A percentile compares a stretch with the other conserved stretches of the same genome.
Conservation (phyloP, 2,329 filamentous ascomycete species). For the Aspergillus fructus region DNA sequence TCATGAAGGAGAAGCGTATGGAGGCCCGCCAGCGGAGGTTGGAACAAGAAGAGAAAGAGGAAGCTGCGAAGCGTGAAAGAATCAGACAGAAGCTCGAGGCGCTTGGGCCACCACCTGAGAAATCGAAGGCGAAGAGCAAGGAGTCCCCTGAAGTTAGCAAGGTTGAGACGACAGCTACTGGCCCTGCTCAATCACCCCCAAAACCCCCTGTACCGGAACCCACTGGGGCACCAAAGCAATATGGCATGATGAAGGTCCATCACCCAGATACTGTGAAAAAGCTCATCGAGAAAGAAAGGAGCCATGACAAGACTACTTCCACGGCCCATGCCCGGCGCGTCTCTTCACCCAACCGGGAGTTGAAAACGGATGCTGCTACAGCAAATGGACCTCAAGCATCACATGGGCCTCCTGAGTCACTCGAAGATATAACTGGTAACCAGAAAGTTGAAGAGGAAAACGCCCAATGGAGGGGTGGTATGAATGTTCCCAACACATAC, state of each 20-base stretch:
- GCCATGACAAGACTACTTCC: conserved; percentile 31
- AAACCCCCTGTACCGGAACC: conserved; percentile 60
- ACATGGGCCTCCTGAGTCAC: conserved; percentile 22
- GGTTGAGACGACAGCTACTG: conserved; percentile 23
- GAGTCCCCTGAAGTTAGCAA: conserved; percentile 29
- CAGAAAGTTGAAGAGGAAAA: conserved; percentile 34
- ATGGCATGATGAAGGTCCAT: conserved; percentile 63
- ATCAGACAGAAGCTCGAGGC: conserved; percentile 57
- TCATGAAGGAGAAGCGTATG: conserved; percentile 61
- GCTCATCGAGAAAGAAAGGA: conserved; percentile 39
- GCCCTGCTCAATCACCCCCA: conserved; percentile 52
- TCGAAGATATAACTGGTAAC: conserved; percentile 24
- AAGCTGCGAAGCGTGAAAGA: conserved; percentile 58
- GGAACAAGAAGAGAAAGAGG: conserved; percentile 57
- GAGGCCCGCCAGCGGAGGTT: conserved; percentile 54
- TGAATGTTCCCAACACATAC: conserved; percentile 38
- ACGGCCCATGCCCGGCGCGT: conserved; percentile 28
- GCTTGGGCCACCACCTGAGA: conserved; percentile 48
- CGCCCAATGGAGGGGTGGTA: conserved; percentile 38
- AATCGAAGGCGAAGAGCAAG: conserved; percentile 29
- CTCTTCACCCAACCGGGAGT: conserved; percentile 33
- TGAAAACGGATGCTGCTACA: conserved; percentile 23
- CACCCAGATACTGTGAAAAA: conserved; percentile 55
- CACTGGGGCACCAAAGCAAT: conserved; percentile 58
- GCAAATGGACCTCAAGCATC: conserved; percentile 32